Conservation (phyloP, 768 basidiomycete species). For the Lactarius psammicola region DNA sequence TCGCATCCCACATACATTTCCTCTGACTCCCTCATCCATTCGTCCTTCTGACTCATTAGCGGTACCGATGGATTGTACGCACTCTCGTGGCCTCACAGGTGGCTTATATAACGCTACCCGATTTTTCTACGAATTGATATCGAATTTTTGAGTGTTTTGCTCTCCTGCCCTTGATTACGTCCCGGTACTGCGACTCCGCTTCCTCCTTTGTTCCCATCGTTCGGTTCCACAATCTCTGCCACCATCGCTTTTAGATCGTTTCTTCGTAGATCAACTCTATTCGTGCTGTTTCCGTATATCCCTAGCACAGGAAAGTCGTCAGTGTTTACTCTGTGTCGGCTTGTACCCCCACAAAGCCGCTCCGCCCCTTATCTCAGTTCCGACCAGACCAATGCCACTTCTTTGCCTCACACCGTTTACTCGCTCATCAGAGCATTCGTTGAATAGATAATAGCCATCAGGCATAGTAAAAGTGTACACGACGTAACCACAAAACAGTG, state of each 20-base stretch:
- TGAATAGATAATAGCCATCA: neutral
- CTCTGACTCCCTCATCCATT: constrained; percentile 11
- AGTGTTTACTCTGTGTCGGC: neutral
- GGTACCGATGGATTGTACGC: neutral
- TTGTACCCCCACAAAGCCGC: neutral
- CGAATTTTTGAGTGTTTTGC: constrained; percentile 11
- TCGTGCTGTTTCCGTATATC: neutral
- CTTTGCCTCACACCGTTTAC: neutral
- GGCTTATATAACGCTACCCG: neutral
- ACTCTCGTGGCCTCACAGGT: neutral
- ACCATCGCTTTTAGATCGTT: neutral
- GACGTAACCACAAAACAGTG: constrained; percentile 11
- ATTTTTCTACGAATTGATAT: constrained; percentile 21
- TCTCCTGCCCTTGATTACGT: neutral
- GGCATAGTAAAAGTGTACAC: constrained; percentile 20
- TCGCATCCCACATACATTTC: constrained; percentile 3
- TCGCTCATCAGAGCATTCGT: neutral
- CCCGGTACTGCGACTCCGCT: constrained; percentile 2
- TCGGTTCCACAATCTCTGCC: constrained; percentile 8
- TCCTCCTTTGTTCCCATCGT: neutral
- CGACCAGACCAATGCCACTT: neutral
- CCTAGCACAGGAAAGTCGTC: neutral
- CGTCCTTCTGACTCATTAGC: neutral
- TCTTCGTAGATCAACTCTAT: neutral
- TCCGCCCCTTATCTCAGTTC: neutral